phyloP scores from a whole-genome alignment of 306 rosid genomes.

The Gynostemma pentaphyllum region DNA sequence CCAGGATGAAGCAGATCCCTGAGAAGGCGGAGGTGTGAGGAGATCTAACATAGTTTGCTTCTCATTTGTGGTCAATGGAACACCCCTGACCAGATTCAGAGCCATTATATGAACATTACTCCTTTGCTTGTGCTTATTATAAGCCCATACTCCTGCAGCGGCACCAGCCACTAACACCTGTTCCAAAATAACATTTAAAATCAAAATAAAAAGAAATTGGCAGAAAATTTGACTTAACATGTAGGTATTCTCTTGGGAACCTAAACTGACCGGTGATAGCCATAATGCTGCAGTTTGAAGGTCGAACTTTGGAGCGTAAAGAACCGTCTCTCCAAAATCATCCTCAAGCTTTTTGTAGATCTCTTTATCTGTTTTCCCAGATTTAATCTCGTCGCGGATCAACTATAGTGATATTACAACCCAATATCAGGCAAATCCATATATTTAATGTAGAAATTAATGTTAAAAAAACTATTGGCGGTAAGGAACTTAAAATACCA shows the following conservation, averaged over 20 bases:
- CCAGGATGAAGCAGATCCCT: slow-evolving; percentile 27
- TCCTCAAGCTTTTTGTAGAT: slow-evolving; percentile 73
- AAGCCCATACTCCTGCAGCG: slow-evolving; percentile 74
- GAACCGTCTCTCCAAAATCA: slow-evolving; percentile 72
- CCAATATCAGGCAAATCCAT: not conserved
- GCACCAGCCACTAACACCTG: slow-evolving; percentile 43
- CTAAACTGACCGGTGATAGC: slow-evolving; percentile 65
- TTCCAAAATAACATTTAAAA: slow-evolving; percentile 1
- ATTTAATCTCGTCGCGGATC: slow-evolving; percentile 76
- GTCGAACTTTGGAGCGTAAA: slow-evolving; percentile 82
- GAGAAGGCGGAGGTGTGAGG: slow-evolving; percentile 65
- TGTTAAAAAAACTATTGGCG: not conserved
- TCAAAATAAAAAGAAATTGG: not conserved
- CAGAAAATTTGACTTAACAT: not conserved
- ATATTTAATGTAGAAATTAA: not conserved
- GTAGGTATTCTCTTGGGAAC: not conserved
- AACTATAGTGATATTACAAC: slow-evolving; percentile 34
- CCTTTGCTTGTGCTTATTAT: slow-evolving; percentile 45
- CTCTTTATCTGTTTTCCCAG: slow-evolving; percentile 72
- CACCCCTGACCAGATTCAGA: slow-evolving; percentile 58
- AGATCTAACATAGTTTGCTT: slow-evolving; percentile 72
- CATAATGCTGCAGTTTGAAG: slow-evolving; percentile 88
- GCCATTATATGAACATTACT: slow-evolving; percentile 79
- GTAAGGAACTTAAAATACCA: not conserved
- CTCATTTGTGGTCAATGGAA: slow-evolving; percentile 68